phyloP scores from a whole-genome alignment of 2,329 filamentous ascomycete species.

The Neoarthrinium moseri region DNA sequence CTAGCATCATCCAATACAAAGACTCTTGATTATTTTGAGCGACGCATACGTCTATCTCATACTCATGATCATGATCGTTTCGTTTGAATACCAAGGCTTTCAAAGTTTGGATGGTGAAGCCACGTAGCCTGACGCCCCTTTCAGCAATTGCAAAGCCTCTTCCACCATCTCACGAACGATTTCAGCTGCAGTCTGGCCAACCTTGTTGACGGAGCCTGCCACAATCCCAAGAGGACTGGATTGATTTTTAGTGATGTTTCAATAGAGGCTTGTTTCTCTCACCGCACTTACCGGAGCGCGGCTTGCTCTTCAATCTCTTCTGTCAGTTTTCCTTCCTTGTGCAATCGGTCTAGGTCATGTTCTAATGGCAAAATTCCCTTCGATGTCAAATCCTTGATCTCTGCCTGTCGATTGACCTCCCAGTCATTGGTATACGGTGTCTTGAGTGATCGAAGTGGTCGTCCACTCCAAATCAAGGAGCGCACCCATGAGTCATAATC shows the following conservation, averaged over 20 bases:
- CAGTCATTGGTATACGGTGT: constrained; percentile 91
- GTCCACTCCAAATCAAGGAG: constrained; percentile 95
- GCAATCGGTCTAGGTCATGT: constrained; percentile 20
- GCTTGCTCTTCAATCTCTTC: constrained; percentile 12
- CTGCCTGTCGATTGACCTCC: constrained; percentile 82
- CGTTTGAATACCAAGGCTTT: too few species aligned
- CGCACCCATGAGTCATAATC: constrained; percentile 35
- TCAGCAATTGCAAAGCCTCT: constrained; percentile 1
- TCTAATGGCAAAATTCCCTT: constrained; percentile 90
- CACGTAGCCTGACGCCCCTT: not conserved
- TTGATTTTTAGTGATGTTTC: too few species aligned
- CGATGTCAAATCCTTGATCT: constrained; percentile 87
- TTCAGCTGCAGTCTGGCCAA: constrained; percentile 7
- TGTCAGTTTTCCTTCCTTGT: constrained; percentile 10
- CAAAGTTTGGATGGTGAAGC: not conserved
- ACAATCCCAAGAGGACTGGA: constrained; percentile 11
- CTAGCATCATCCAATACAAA: too few species aligned
- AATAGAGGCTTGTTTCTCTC: too few species aligned
- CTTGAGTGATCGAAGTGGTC: constrained; percentile 84
- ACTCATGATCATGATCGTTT: too few species aligned
- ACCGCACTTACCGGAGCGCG: constrained; percentile 7
- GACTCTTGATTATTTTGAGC: too few species aligned
- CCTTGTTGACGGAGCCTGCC: constrained; percentile 9
- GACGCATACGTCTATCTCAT: too few species aligned
- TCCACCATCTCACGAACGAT: constrained; percentile 9